Percentiles rank a stretch among this genome's conserved stretches.
Conservation (phyloP, 352 stramenopile genomes). For the Pythium diclinum region DNA sequence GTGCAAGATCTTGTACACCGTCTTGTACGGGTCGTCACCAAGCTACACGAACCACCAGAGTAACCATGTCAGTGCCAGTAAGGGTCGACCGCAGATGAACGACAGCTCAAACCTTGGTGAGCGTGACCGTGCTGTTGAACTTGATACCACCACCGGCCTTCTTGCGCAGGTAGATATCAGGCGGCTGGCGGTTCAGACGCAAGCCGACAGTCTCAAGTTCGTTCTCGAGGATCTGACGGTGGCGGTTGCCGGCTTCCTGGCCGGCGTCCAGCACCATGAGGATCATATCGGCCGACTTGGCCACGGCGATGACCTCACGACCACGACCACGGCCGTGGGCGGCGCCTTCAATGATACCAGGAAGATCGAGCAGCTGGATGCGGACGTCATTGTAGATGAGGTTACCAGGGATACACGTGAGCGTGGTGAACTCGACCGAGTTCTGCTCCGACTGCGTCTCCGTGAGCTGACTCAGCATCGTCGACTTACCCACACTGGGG, state of each 20-base stretch:
- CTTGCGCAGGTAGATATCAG: slow-evolving; percentile 96
- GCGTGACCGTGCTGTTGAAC: slow-evolving; percentile 94
- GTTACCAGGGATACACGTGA: slow-evolving; percentile 98
- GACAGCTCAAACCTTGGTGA: slow-evolving; percentile 94
- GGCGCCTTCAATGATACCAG: slow-evolving; percentile 99
- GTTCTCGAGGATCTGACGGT: slow-evolving; percentile 96
- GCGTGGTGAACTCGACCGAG: slow-evolving; percentile 97
- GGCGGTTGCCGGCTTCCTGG: slow-evolving; percentile 96
- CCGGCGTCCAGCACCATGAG: slow-evolving; percentile 98
- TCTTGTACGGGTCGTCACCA: slow-evolving; percentile 85
- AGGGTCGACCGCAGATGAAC: too few relatives aligned
- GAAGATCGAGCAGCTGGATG: slow-evolving; percentile 98
- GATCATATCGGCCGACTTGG: slow-evolving; percentile 98
- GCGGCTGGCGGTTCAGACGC: slow-evolving; percentile 95
- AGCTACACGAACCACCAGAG: too few relatives aligned
- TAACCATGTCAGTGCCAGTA: too few relatives aligned
- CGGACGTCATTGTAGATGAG: slow-evolving; percentile 95
- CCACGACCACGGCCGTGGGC: slow-evolving; percentile 97
- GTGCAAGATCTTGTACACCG: slow-evolving; percentile 88
- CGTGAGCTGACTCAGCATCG: slow-evolving; percentile 91
- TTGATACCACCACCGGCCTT: slow-evolving; percentile 94
- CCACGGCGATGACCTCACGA: slow-evolving; percentile 98
- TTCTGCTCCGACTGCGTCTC: slow-evolving; percentile 96
- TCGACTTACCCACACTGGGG: slow-evolving; percentile 88
- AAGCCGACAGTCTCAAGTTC: slow-evolving; percentile 98